These are phyloP conservation scores for Rosa rugosa DNA, from an alignment of 306 rosid genomes.

Conservation along the genomic window DNA sequence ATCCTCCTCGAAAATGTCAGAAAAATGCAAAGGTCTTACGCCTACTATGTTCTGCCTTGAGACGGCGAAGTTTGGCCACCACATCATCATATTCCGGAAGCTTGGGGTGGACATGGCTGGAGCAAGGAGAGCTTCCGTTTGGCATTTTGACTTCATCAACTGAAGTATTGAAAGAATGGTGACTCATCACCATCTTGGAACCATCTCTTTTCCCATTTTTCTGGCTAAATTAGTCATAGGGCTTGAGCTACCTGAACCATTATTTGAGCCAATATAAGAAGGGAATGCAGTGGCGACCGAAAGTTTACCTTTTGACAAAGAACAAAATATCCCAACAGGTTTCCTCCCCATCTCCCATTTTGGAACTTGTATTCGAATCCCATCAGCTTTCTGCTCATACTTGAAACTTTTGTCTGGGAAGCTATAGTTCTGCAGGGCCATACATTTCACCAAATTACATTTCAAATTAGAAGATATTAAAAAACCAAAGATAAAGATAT, in stretches of 20 bases:
- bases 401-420: conserved; percentile 8
- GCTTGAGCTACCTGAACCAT: not conserved
- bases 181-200: not conserved
- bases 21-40: not conserved
- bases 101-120: conserved; percentile 34
- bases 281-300: not conserved
- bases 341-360: not conserved
- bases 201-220: not conserved
- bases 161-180: not conserved
- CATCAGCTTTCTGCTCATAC: conserved; percentile 7
- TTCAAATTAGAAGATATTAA: not conserved
- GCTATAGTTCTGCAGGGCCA: conserved; percentile 7
- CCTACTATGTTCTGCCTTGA: conserved; percentile 7
- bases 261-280: not conserved
- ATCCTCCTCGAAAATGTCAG: not conserved
- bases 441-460: not conserved
- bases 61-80: not conserved
- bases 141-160: conserved; percentile 2
- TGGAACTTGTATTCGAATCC: conserved; percentile 13
- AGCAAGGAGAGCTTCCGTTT: not conserved
- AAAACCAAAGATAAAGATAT: no score
- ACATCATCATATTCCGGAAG: conserved; percentile 29
- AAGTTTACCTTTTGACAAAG: not conserved
- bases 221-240: not conserved
- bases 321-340: not conserved